These are phyloP conservation scores for Backusella sp. DNA, from an alignment of 192 early-diverging fungal species.

Conservation along the genomic window DNA sequence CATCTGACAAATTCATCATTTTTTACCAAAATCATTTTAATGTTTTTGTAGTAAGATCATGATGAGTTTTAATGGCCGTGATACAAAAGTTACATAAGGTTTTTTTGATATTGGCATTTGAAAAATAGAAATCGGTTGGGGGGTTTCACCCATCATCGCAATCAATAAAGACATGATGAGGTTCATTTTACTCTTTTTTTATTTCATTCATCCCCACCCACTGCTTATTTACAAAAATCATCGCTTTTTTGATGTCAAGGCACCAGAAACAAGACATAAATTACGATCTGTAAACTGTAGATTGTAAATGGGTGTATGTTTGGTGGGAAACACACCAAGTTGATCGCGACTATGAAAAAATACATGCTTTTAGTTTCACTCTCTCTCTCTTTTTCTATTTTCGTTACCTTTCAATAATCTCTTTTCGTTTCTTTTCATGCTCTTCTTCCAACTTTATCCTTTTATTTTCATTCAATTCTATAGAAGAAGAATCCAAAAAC, in stretches of 20 bases:
- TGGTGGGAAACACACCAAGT: slow-evolving; percentile 81
- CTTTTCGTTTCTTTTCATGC: slow-evolving; percentile 26
- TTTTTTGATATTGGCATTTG: neutral
- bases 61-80: neutral
- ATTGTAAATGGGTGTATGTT: slow-evolving; percentile 87
- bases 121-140: neutral
- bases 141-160: neutral
- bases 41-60: neutral
- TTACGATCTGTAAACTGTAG: slow-evolving; percentile 85
- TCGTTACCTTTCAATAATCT: slow-evolving; percentile 32
- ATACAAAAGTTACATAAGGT: neutral
- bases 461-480: slow-evolving; percentile 9
- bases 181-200: neutral
- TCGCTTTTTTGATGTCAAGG: slow-evolving; percentile 44
- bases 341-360: slow-evolving; percentile 43
- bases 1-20: neutral
- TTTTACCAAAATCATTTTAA: neutral
- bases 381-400: too few species aligned
- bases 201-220: too few species aligned
- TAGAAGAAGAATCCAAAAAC: neutral
- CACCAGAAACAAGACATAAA: slow-evolving; percentile 82
- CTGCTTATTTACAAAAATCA: neutral
- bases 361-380: neutral
- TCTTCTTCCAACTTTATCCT: slow-evolving; percentile 17
- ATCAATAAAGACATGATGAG: neutral